Base-by-base conservation (phyloP, 2,329 filamentous ascomycete species). In the Parastagonospora avenae region DNA sequence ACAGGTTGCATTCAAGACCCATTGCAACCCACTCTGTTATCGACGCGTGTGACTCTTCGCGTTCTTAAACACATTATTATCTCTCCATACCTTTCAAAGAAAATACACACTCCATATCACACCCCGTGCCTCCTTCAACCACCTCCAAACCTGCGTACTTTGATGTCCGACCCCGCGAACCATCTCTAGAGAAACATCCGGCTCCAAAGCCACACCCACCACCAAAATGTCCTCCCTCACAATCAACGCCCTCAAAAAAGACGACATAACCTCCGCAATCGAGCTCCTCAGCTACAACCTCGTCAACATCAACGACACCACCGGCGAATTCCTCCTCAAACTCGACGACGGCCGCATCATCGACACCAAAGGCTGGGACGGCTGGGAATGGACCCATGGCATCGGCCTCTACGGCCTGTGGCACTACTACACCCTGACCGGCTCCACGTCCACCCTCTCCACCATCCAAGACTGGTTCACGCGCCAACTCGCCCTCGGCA, bases 321-420 rank as follows among this genome's bases (percentile, higher is more conserved):
- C 87, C 0, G 89, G 89, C 42, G 81, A 89, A 65, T 92, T 91
- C 70, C 79, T 92, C 19, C 77, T 92, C 52, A 85, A 79, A 15
- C 80, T 93, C 31, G 79, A 82, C 2, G 89, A 92, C 63, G 89
- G 89, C 50, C 83, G 87, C 31, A 79, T 92, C 42, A 92, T 93
- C 66, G 89, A 92, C 73, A 92, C 90, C 50, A 93, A 93, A 74
- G 89, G 88, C 50, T 93, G 89, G 90, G 82, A 88, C 57, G 87
- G 87, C 66, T 92, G 89, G 89, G 89, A 92, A 75, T 91, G 88
- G 87, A 91, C 88, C 1, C 89, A 92, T 71, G 89, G 89, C 37
- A 84, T 92, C 64, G 89, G 89, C 4, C 83, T 92, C 15, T 91
- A 92, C 72, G 89, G 90, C 27, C 83, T 93, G 47, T 92, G 87